Evolutionary conservation across 768 basidiomycete genomes (phyloP).

Genomic region (Leccinum uliginosum): DNA sequence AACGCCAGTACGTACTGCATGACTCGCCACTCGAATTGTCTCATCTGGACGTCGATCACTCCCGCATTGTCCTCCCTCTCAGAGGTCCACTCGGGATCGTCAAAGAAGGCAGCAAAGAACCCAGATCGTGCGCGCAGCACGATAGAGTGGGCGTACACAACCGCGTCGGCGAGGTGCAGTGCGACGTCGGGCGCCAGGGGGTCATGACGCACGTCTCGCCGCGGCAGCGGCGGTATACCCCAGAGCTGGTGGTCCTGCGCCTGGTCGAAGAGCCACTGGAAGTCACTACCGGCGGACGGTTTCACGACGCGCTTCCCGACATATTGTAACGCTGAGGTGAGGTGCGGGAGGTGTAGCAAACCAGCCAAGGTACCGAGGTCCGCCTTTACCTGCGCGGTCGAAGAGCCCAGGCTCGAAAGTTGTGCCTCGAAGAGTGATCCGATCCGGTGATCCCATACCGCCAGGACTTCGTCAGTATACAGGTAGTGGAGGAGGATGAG

Average conservation of each 20-base stretch:
- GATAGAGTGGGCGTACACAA: constrained; percentile 64
- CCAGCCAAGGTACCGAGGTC: constrained; percentile 61
- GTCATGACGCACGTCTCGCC: constrained; percentile 10
- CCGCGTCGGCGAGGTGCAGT: constrained; percentile 61
- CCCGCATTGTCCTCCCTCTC: constrained; percentile 54
- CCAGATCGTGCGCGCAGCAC: constrained; percentile 79
- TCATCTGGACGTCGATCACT: constrained; percentile 59
- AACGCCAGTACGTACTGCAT: constrained; percentile 75
- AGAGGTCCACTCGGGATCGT: constrained; percentile 75
- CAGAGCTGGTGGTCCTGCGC: constrained; percentile 7
- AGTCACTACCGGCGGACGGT: constrained; percentile 47
- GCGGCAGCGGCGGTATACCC: neutral
- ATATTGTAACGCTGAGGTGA: constrained; percentile 53
- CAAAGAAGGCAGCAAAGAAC: constrained; percentile 83
- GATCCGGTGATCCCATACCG: constrained; percentile 80
- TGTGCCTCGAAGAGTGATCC: constrained; percentile 38
- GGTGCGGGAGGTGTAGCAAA: constrained; percentile 51
- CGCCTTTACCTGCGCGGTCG: constrained; percentile 46
- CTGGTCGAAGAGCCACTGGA: constrained; percentile 45
- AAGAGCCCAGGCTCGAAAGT: constrained; percentile 38
- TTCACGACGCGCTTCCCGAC: constrained; percentile 52
- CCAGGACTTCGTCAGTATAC: constrained; percentile 81
- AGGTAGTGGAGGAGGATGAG: constrained; percentile 79
- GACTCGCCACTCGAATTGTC: constrained; percentile 66
- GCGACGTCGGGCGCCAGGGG: constrained; percentile 62